Evolutionary conservation across 345 rosid species (phyloP), one percentile per base, ranked within the genome.

Genomic region (Stellera chamaejasme): DNA sequence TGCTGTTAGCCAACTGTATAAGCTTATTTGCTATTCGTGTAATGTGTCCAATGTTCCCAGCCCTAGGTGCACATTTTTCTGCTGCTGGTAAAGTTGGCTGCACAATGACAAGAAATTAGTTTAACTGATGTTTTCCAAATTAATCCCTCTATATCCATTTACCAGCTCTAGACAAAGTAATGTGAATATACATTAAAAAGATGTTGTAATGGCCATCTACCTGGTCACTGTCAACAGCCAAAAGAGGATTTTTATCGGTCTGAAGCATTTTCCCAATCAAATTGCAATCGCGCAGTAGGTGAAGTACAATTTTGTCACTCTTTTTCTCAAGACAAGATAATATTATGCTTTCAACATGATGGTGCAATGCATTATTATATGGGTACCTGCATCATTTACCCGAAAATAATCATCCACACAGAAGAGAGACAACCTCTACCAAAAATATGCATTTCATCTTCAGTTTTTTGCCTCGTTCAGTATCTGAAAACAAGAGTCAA

Each of bases 331-430:
- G 68, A 71, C 99, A 94, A 14, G 95, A 87, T 46, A 77, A 61
- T 63, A 90, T 68, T 56, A 90, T 82, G 69, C 87, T 94, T 74
- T 93, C 99, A 45, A 87, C 93, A 55, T 90, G 97, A 77, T 90
- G 97, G 74, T 94, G 99, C 73, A 94, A 64, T 19, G 95, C 95
- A 65, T 94, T 94, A 67, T 90, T 94, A 78, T 68, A 94, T 2
- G 96, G 99, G 63, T 94, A 94, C 88, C 99, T 94, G 74, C 69
- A 77, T 39, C 48, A 65, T 61, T 63, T 53, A 52, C 48, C 64
- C 63, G 5, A 70, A 54, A 54, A 25, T 12, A 45, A 47, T 43
- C 11, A 62, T 45, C 15, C 3, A 32, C 55, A 32, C 26, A 54
- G 44, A 48, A 47, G 39, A 42, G 57, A 16, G 51, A 52, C 50